Evolutionary conservation across 305 asterid species (phyloP), one percentile per base, ranked within the genome.

Genomic region (Salvia sclarea): DNA sequence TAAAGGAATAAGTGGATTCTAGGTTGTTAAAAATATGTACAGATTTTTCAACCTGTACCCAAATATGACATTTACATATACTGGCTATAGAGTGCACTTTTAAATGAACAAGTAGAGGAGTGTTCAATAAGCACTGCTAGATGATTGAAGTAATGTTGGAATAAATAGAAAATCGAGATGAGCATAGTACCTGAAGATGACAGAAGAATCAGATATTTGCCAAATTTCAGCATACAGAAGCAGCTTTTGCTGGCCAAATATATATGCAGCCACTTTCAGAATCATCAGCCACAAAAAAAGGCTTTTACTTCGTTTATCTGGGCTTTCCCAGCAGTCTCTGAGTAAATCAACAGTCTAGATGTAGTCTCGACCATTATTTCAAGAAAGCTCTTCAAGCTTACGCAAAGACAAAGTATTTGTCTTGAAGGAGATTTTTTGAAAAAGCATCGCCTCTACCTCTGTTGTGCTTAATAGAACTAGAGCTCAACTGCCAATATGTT

Each of bases 101-200:
- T 16, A 6, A 17, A 7, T 16, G 35, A 60, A 59, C 16, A 54
- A 52, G 41, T 37, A 37, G 2, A 37, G 41, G 41, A 37, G 41
- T 13, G 41, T 8, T 37, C 41, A 37, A 37, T 5, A 60, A 44
- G 33, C 57, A 40, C 58, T 21, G 31, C 35, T 45, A 62, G 1
- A 12, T 54, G 61, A 61, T 22, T 8, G 18, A 56, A 13, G 40
- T 10, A 25, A 33, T 33, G 45, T 24, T 12, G 7, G 24, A 58
- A 52, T 17, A 38, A 40, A 20, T 47, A 11, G n/a, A 63, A 55
- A 41, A 52, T n/a, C 43, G 30, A 43, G 18, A 49, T 37, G 37
- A 60, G 66, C 3, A 12, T 11, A 45, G 75, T 79, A 82, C 86
- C 80, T 76, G 82, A 71, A 59, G 69, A 76, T 60, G 79, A 78